Percentiles rank a stretch among this genome's conserved stretches.
Evolutionary conservation across 2,329 filamentous ascomycete genomes (phyloP).

Genomic region (Ophiostoma piceae): DNA sequence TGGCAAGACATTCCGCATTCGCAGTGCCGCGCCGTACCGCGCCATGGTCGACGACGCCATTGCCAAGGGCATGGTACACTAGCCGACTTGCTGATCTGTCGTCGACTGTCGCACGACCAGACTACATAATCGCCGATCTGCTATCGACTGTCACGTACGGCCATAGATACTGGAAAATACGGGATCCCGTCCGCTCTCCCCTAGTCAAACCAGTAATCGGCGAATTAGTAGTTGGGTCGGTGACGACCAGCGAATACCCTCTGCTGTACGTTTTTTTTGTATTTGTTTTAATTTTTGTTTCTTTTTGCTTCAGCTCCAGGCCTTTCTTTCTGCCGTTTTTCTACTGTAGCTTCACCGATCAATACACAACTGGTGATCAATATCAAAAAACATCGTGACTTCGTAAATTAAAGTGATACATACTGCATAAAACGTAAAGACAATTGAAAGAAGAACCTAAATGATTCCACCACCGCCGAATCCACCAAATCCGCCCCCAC

Average conservation of each 20-base stretch:
- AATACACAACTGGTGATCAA: not conserved
- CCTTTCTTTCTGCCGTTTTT: not conserved
- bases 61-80: not conserved
- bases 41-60: not conserved
- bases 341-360: not conserved
- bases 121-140: no score
- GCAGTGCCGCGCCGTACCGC: not conserved
- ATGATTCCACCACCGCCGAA: conserved; percentile 23
- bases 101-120: no score
- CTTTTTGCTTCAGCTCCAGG: not conserved
- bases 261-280: conserved; percentile 3
- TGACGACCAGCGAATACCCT: not conserved
- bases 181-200: not conserved
- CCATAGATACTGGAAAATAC: not conserved
- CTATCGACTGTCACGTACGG: not conserved
- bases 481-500: conserved; percentile 20
- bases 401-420: not conserved
- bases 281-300: not conserved
- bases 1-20: conserved; percentile 8
- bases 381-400: not conserved
- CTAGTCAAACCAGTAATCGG: not conserved
- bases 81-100: no score
- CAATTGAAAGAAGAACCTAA: not conserved
- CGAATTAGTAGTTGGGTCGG: no score
- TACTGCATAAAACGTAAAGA: not conserved